A percentile compares a stretch with the other conserved stretches of the same genome.
phyloP scores from a whole-genome alignment of 116 monocot species.

The Iris pallida region DNA sequence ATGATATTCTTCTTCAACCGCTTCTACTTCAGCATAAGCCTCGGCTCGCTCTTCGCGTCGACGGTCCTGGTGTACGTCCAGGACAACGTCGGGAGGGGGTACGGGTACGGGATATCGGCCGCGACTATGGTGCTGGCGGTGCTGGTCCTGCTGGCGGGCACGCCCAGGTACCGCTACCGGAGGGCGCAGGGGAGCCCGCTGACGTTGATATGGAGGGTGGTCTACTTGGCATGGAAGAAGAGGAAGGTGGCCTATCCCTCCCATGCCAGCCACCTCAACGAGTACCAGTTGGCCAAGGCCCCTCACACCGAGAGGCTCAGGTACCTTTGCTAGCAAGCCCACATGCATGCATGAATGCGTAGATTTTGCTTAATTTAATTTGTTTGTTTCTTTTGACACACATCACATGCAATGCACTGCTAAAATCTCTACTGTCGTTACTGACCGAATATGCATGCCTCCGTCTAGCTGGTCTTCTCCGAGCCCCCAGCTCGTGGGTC shows the following conservation, averaged over 20 bases:
- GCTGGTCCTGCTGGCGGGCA: conserved; percentile 26
- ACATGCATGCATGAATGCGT: not conserved
- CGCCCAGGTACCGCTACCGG: conserved; percentile 34
- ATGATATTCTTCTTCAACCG: conserved; percentile 55
- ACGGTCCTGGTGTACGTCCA: conserved; percentile 52
- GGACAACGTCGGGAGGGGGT: conserved; percentile 43
- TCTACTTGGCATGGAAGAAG: conserved; percentile 26
- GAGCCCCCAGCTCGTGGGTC: too few relatives aligned
- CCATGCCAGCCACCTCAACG: conserved; percentile 6
- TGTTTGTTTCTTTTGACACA: too few relatives aligned
- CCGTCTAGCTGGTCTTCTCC: too few relatives aligned
- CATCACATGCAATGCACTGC: too few relatives aligned
- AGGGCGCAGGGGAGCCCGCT: conserved; percentile 33
- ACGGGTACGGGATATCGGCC: conserved; percentile 41
- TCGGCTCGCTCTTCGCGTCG: conserved; percentile 37
- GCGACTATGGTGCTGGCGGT: conserved; percentile 23
- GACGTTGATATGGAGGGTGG: conserved; percentile 26
- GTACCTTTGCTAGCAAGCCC: not conserved
- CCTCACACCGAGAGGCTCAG: conserved; percentile 12
- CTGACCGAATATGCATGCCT: too few relatives aligned
- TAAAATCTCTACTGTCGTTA: too few relatives aligned
- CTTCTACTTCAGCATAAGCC: conserved; percentile 51
- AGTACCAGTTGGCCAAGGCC: conserved; percentile 6
- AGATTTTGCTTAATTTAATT: too few relatives aligned
- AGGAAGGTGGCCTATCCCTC: conserved; percentile 9